phyloP scores from a whole-genome alignment of 2,329 filamentous ascomycete species.

The Beauveria bassiana region DNA sequence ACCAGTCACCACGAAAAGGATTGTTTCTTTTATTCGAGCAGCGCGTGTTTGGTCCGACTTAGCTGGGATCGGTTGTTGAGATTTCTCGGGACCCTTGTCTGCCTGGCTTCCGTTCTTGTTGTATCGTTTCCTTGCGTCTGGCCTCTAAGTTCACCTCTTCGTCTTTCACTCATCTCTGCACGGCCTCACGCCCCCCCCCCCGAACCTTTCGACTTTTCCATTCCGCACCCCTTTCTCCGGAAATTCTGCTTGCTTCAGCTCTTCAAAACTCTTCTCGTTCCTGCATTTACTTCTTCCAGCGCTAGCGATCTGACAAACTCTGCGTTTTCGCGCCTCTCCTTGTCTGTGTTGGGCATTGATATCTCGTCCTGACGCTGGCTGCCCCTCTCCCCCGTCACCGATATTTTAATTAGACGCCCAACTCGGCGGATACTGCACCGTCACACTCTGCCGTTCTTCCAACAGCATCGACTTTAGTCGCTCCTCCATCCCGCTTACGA shows the following conservation, averaged over 20 bases:
- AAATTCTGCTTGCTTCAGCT: not conserved
- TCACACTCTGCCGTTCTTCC: not conserved
- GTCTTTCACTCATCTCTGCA: slow-evolving; percentile 14
- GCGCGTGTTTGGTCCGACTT: slow-evolving; percentile 10
- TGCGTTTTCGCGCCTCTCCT: slow-evolving; percentile 4
- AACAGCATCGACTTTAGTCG: not conserved
- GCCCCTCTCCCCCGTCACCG: slow-evolving; percentile 11
- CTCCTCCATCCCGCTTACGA: not conserved
- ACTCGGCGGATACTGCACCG: not conserved
- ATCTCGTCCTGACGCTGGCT: slow-evolving; percentile 11
- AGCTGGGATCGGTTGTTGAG: slow-evolving; percentile 5
- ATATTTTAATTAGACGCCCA: slow-evolving; percentile 11
- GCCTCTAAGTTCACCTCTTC: slow-evolving; percentile 14
- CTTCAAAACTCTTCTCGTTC: not conserved
- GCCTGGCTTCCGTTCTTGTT: slow-evolving; percentile 7
- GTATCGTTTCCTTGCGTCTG: slow-evolving; percentile 12
- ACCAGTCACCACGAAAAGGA: slow-evolving; percentile 2
- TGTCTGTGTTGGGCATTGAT: slow-evolving; percentile 6
- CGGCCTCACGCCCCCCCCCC: not conserved
- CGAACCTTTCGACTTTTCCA: slow-evolving; percentile 1
- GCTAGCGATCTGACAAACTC: not conserved
- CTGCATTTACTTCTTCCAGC: not conserved
- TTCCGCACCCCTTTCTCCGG: slow-evolving; percentile 1
- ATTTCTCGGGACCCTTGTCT: slow-evolving; percentile 10
- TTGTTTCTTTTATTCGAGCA: slow-evolving; percentile 10